These are phyloP conservation scores for Tolypocladium amazonense DNA, from an alignment of 2,329 filamentous ascomycete species.

Conservation along the genomic window DNA sequence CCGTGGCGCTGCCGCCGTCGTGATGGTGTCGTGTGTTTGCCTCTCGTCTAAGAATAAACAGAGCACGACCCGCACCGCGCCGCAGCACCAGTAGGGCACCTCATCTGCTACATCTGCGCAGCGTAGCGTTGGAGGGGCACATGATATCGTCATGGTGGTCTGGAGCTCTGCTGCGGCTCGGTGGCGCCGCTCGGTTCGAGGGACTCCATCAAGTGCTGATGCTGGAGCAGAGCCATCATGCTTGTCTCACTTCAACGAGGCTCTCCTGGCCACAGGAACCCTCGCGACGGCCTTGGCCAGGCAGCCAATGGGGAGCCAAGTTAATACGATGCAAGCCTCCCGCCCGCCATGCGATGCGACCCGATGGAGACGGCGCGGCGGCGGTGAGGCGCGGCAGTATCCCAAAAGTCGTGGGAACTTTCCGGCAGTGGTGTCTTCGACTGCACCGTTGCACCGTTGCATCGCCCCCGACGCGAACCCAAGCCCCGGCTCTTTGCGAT, in stretches of 20 bases:
- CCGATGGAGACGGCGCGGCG: slow-evolving; percentile 15
- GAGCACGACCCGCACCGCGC: background rate
- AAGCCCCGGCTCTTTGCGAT: slow-evolving; percentile 15
- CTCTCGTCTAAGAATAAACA: background rate
- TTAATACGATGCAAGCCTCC: background rate
- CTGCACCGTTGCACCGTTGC: background rate
- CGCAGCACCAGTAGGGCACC: background rate
- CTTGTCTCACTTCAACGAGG: slow-evolving; percentile 13
- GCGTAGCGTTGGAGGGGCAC: slow-evolving; percentile 2
- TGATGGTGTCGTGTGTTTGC: slow-evolving; percentile 1
- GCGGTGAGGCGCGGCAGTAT: slow-evolving; percentile 24
- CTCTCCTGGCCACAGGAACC: background rate
- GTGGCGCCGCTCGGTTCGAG: slow-evolving; percentile 4
- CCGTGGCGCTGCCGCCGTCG: background rate
- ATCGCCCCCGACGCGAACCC: background rate
- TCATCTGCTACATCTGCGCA: background rate
- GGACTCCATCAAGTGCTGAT: slow-evolving; percentile 3
- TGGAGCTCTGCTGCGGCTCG: slow-evolving; percentile 4
- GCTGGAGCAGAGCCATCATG: slow-evolving; percentile 10
- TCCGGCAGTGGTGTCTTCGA: no score
- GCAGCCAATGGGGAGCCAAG: background rate
- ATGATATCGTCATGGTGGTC: slow-evolving; percentile 6
- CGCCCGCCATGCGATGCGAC: background rate
- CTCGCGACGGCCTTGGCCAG: background rate
- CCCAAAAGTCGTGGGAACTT: slow-evolving; percentile 11